Base-by-base conservation (phyloP, 2,329 filamentous ascomycete genomes). In the Cladosporium sp. region DNA sequence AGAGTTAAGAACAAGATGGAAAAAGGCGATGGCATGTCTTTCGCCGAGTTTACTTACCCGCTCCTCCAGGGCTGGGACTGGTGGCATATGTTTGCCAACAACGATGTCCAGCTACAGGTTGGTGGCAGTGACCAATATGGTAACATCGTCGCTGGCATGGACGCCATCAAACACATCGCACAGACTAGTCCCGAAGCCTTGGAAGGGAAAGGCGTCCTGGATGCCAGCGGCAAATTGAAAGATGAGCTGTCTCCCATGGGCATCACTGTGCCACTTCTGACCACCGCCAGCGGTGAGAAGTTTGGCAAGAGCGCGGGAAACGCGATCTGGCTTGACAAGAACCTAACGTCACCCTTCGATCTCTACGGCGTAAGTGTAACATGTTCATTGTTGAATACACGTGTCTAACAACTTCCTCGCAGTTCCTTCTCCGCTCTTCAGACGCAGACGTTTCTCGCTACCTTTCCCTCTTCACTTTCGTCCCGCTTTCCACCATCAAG, bases 51-150 rank as follows among this genome's bases (percentile, higher is more conserved):
- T 68, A 80, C 83, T 36, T 98, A 98, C 63, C 93, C 94, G 1
- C 72, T 98, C 13, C 81, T 97, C 61, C 93, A 98, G 67, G 90
- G 86, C 18, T 97, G 91, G 86, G 93, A 98, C 67, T 98, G 91
- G 81, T 97, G 88, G 88, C 78, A 87, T 59, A 78, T 97, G 72
- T 94, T 87, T 69, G 77, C 80, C 40, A 75, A 77, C 19, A 78
- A 77, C 45, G 76, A 78, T 41, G 77, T 90, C 8, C 85, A 91
- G 63, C 79, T 97, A 65, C 90, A 98, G 70, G 88, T 98, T 46
- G 93, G 93, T 51, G 93, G 93, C 33, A 90, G 90, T 6, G 93
- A 98, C 65, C 93, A 98, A 71, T 97, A 85, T 65, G 93, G 93
- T 55, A 98, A 98, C 69, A 97, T 98, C 57, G 79, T 94, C 22